Conservation (phyloP, 2,329 filamentous ascomycete species). For the Pseudogymnoascus sp. region DNA sequence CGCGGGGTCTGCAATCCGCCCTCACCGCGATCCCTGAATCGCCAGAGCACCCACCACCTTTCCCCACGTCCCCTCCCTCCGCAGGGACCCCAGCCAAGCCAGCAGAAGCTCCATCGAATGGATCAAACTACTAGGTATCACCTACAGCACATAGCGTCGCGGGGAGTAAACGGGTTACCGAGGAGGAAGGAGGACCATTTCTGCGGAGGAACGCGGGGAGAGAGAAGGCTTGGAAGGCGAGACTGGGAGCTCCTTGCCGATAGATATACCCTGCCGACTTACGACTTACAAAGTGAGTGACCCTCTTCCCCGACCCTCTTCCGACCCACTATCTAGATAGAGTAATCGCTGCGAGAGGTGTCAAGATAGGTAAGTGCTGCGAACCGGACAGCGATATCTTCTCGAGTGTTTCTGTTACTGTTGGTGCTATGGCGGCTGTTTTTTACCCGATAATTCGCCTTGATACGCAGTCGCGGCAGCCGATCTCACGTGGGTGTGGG, state of each 20-base stretch:
- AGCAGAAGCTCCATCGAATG: too few relatives aligned
- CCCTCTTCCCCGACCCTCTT: too few relatives aligned
- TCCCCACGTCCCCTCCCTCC: too few relatives aligned
- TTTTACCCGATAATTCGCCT: neutral
- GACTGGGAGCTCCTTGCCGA: too few relatives aligned
- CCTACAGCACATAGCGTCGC: neutral
- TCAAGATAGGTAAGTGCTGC: neutral
- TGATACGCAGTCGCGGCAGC: neutral
- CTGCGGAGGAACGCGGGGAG: neutral
- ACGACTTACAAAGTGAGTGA: too few relatives aligned
- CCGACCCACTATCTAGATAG: neutral
- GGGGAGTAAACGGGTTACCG: neutral
- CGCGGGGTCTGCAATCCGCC: too few relatives aligned
- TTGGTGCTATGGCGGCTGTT: neutral
- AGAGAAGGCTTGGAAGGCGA: neutral
- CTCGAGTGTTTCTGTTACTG: neutral
- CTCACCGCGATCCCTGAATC: too few relatives aligned
- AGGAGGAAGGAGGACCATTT: neutral
- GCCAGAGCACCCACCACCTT: too few relatives aligned
- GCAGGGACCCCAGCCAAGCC: too few relatives aligned
- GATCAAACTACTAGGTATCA: neutral
- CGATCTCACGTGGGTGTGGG: neutral
- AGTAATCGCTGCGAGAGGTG: neutral
- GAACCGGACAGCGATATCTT: neutral
- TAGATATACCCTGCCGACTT: too few relatives aligned